Evolutionary conservation across 1,284 basidiomycete genomes (phyloP).

Genomic region (Cryptococcus hybrid): DNA sequence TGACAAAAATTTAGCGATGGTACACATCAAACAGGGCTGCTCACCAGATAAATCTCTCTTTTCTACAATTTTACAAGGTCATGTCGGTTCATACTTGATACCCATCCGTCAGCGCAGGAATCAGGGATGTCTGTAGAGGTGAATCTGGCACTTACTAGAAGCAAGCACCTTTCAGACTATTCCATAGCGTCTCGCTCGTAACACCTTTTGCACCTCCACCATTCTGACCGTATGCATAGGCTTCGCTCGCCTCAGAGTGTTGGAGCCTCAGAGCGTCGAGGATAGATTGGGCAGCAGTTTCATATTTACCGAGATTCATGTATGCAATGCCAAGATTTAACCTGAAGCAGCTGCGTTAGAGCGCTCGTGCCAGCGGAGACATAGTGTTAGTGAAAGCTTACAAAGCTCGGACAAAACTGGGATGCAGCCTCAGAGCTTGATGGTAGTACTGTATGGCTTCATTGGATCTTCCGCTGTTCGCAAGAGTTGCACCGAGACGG

Average conservation of each 20-base stretch:
- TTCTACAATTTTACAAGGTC: conserved; percentile 73
- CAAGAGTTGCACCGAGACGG: conserved; percentile 91
- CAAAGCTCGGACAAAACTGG: conserved; percentile 89
- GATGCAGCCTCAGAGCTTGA: conserved; percentile 84
- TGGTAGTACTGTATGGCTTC: conserved; percentile 89
- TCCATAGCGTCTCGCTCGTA: conserved; percentile 75
- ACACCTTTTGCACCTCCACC: conserved; percentile 61
- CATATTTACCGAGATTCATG: conserved; percentile 80
- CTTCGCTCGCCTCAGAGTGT: conserved; percentile 67
- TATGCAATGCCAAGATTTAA: conserved; percentile 91
- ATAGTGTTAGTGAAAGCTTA: conserved; percentile 34
- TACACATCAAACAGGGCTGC: neutral
- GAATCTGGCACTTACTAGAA: conserved; percentile 53
- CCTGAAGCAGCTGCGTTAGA: conserved; percentile 47
- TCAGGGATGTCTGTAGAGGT: neutral
- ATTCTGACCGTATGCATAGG: conserved; percentile 51
- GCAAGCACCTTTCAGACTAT: conserved; percentile 74
- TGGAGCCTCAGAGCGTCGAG: conserved; percentile 82
- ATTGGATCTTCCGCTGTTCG: conserved; percentile 80
- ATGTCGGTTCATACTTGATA: conserved; percentile 58
- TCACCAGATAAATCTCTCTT: conserved; percentile 67
- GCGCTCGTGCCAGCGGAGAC: no score
- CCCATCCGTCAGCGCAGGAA: conserved; percentile 4
- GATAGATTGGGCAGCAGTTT: conserved; percentile 79
- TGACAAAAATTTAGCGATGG: neutral